Base-by-base conservation (phyloP, 176 grass and related monocot species). In the Musa beccarii region DNA sequence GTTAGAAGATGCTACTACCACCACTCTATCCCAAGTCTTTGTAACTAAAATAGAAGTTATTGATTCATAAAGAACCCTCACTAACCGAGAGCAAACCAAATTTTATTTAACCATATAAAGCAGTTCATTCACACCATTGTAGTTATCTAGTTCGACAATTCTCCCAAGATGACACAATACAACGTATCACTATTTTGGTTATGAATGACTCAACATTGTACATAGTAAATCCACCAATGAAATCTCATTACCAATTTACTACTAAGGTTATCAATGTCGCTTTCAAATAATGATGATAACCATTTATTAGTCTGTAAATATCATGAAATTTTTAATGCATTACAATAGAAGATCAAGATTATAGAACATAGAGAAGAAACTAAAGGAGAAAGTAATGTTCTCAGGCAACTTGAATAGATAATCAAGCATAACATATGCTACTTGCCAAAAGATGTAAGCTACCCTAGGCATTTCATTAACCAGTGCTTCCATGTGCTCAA, bases 391-490 rank as follows among this genome's bases (percentile, higher is more conserved):
- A 68, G 76, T 74, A 76, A 92, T 73, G 63, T 86, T 43, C 43
- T 88, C 54, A 22, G 87, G 83, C 25, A 96, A 63, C 67, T 86
- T 80, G 43, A 88, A 81, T 68, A 96, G 51, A 84, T 83, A 97
- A 67, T 93, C 88, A 20, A 93, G 79, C 90, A 97, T 85, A 68
- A 75, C 63, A 61, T 80, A 89, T 79, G 89, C 84, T 77, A 92
- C 84, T 77, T 92, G 84, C 93, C 93, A 97, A 72, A 97, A 87
- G 81, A 90, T 84, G 77, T 97, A 87, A 59, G 91, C 85, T 74
- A 97, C 70, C 71, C 83, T 84, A 43, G 84, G 93, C 84, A 92
- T 92, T 86, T 97, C 90, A 86, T 90, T 87, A 75, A 90, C 75
- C 55, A 97, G 63, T 61, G 76, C 84, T 76, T 96, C 87, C 80